Base-by-base conservation (phyloP, 2,329 filamentous ascomycete genomes). In the Akanthomyces lecanii region DNA sequence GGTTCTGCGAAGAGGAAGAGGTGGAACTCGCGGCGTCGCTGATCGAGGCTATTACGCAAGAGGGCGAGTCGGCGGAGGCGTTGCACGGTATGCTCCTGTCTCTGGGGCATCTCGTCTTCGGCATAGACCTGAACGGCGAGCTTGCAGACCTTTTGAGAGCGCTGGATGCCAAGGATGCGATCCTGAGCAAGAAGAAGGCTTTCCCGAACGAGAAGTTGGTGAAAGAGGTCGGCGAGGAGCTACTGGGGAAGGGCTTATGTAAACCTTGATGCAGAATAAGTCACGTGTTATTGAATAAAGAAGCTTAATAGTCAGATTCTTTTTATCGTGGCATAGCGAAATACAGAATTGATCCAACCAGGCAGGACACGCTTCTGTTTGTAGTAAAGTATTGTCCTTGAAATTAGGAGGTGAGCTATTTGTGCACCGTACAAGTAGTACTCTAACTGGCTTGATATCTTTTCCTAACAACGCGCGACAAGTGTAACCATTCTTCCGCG, bases 11-110 rank as follows among this genome's bases (percentile, higher is more conserved):
- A 44, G 84, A 82, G 3, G 87, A 90, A 64, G 89, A 95, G 71
- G 85, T 96, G 1, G 92, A 97, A 74, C 78, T 98, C 5, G 86
- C 89, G 0, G 93, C 93, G 0, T 89, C 90, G 0, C 77, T 95
- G 8, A 77, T 97, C 1, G 92, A 97, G 74, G 89, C 90, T 2
- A 85, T 88, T 51, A 71, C 74, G 2, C 79, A 83, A 63, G 85
- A 88, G 67, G 78, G 82, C 38, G 75, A 78, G 42, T 87, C 94
- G 0, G 77, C 72, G 12, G 92, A 97, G 69, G 89, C 90, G 0
- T 75, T 93, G 16, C 90, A 89, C 70, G 91, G 91, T 0, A 85
- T 93, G 73, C 69, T 97, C 40, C 79, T 92, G 18, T 89, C 89
- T 2, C 74, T 96, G 21, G 94, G 92, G 0, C 85, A 92, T 67